These are phyloP conservation scores for Coleophoma eucalyptorum DNA, from an alignment of 2,329 filamentous ascomycete species.

Conservation along the genomic window DNA sequence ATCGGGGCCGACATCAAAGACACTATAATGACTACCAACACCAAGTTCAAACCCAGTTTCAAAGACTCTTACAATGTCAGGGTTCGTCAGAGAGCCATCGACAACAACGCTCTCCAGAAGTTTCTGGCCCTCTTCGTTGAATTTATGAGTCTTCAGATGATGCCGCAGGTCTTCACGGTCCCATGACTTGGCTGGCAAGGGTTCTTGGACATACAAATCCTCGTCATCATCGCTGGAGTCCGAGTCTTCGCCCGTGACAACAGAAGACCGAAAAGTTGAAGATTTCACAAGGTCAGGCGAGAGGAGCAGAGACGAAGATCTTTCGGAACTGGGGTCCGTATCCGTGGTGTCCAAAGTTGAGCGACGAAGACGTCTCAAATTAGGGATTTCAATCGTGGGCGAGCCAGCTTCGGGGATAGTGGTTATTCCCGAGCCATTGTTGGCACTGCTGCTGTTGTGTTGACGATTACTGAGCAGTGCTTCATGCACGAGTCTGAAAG, in stretches of 20 bases:
- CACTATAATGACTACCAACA: constrained; percentile 19
- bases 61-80: constrained; percentile 8
- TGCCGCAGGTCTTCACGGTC: constrained; percentile 38
- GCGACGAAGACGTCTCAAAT: background rate
- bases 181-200: constrained; percentile 33
- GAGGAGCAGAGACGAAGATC: background rate
- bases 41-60: constrained; percentile 2
- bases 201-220: constrained; percentile 33
- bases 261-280: constrained; percentile 11
- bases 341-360: constrained; percentile 5
- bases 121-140: constrained; percentile 34
- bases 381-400: too few species aligned
- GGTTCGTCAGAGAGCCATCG: constrained; percentile 13
- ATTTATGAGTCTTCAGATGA: constrained; percentile 38
- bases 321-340: background rate
- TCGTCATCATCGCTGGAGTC: constrained; percentile 32
- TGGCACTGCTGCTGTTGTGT: constrained; percentile 1
- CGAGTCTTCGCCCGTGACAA: constrained; percentile 27
- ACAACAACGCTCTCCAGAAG: constrained; percentile 31
- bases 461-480: constrained; percentile 9
- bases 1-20: constrained; percentile 21
- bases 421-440: background rate
- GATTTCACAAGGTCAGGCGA: background rate
- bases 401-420: background rate
- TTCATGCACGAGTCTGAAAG: constrained; percentile 19